Evolutionary conservation across 768 basidiomycete genomes (phyloP).

Genomic region (Pulveroboletus ravenelii): DNA sequence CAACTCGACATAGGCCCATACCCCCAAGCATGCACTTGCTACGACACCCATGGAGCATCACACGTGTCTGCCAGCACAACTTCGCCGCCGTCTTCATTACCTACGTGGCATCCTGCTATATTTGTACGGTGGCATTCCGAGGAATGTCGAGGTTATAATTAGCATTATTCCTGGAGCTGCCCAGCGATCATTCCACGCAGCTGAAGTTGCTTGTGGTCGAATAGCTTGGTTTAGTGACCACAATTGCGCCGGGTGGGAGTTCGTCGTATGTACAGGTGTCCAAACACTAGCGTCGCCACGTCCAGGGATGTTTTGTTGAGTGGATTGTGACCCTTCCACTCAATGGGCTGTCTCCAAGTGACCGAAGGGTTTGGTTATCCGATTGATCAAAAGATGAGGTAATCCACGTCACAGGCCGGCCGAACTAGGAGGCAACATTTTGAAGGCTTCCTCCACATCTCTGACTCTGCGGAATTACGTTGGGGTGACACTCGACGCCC

Average conservation of each 20-base stretch:
- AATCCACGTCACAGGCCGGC: constrained; percentile 7
- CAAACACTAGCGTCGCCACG: not conserved
- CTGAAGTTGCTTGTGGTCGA: too few species aligned
- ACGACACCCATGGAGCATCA: not conserved
- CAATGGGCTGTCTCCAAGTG: constrained; percentile 7
- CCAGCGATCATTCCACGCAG: not conserved
- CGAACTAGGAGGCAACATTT: not conserved
- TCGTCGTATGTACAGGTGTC: not conserved
- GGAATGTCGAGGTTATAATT: constrained; percentile 4
- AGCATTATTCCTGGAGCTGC: not conserved
- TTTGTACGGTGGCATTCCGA: not conserved
- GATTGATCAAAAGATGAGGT: constrained; percentile 1
- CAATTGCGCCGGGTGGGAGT: too few species aligned
- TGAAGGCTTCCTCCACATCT: not conserved
- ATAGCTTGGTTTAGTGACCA: not conserved
- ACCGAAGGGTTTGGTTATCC: constrained; percentile 2
- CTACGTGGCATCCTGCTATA: constrained; percentile 1
- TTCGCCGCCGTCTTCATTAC: not conserved
- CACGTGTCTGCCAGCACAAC: not conserved
- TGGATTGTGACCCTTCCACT: too few species aligned
- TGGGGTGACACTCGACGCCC: too few species aligned
- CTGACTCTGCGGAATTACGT: too few species aligned
- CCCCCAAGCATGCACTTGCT: not conserved
- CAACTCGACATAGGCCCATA: not conserved
- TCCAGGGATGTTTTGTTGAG: not conserved